Conservation (phyloP, 345 rosid species). For the Populus alba region DNA sequence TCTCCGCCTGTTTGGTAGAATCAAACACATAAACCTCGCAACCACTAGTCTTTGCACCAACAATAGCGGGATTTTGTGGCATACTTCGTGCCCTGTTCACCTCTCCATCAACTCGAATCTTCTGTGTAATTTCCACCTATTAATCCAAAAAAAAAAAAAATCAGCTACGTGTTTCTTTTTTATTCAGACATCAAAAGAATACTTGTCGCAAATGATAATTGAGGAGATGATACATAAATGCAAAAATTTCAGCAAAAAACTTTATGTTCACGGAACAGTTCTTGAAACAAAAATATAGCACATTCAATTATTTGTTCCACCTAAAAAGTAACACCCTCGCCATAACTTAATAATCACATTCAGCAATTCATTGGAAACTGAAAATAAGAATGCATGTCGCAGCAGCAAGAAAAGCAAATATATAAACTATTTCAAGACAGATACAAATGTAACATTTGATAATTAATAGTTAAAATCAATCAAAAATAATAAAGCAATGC, state of each 20-base stretch:
- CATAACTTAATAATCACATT: not conserved
- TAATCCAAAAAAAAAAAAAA: not conserved
- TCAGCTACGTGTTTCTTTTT: not conserved
- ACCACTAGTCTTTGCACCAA: slow-evolving; percentile 81
- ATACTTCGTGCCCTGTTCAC: slow-evolving; percentile 87
- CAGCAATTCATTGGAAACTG: not conserved
- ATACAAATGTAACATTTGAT: not conserved
- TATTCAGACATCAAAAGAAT: not conserved
- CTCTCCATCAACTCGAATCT: slow-evolving; percentile 82
- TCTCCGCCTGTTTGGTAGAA: slow-evolving; percentile 49
- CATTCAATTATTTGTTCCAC: not conserved
- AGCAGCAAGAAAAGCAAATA: not conserved
- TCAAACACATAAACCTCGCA: slow-evolving; percentile 79
- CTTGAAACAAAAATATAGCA: not conserved
- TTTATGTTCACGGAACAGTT: not conserved
- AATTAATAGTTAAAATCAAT: not conserved
- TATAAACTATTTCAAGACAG: not conserved
- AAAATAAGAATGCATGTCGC: not conserved
- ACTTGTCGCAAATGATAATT: not conserved
- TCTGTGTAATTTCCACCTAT: slow-evolving; percentile 78
- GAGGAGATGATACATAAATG: not conserved
- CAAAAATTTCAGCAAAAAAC: not conserved
- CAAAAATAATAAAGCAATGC: not conserved
- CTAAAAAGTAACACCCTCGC: not conserved
- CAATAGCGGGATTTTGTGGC: slow-evolving; percentile 71